Evolutionary conservation across 2,329 filamentous ascomycete genomes (phyloP), one percentile per base, ranked within the genome.

Genomic region (Knoxdaviesia proteae): DNA sequence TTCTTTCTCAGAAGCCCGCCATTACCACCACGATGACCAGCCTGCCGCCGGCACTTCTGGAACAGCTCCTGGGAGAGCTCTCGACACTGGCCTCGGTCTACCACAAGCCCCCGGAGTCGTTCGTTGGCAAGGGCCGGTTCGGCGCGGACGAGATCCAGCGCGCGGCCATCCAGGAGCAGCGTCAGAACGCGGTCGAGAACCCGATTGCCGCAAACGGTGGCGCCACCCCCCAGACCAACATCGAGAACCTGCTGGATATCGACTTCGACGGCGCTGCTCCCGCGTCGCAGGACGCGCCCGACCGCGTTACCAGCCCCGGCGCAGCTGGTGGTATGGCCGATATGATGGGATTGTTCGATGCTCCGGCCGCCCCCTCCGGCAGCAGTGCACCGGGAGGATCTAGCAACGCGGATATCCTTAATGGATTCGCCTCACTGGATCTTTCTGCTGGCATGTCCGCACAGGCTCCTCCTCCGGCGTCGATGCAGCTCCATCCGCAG

Each of bases 61-160:
- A 98, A 47, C 79, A 86, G 58, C 75, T 98, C n/a, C 74, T 98
- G 6, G 69, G 71, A 7, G 88, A 98, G 59, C 74, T 98, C 33
- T 96, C 88, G 8, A 94, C 90, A 7, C 72, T 98, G 32, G 86
- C 90, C 6, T 96, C 88, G 1, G 90, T 98, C 29, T 98, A 98
- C 62, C 90, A 98, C 72, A 96, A 94, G 63, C 87, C 87, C 6
- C 87, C 90, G 38, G 84, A 93, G 69, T 86, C 88, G n/a, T 98
- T 98, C 60, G 80, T 98, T 45, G 90, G 90, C 51, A 86, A 93
- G 61, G 90, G 90, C 37, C 78, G 88, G 38, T 94, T 84, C 51
- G 90, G 88, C 35, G 87, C 90, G 40, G 87, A 94, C 58, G 86
- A 84, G 47, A 84, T 98, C 54, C 90, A 96, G 61, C 80, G 81